Base-by-base conservation (phyloP, 495 filamentous ascomycete species). In the Peziza echinospora region DNA sequence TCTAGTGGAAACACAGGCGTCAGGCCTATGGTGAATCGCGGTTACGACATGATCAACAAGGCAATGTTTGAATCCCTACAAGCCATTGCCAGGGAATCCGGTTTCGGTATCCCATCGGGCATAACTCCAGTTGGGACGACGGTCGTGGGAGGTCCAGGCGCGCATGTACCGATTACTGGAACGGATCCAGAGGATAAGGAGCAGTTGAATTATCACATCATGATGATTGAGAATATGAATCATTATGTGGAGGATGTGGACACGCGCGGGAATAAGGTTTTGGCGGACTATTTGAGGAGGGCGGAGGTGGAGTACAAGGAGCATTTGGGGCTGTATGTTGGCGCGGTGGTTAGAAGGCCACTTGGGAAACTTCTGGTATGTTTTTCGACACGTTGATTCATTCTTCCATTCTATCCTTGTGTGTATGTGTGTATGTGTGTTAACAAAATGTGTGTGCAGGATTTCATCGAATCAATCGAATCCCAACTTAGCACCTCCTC, bases 201-300 rank as follows among this genome's bases (percentile, higher is more conserved):
- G 58, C 77, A 81, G 13, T 70, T 96, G 19, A 94, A 96, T 60
- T 92, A 92, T 64, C 85, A 94, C 60, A 93, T 96, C 54, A 71
- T 93, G 43, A 71, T 96, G 25, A 94, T 96, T 49, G 87, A 96
- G 61, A 96, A 96, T 59, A 93, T 94, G 87, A 89, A 93, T 59
- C 85, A 93, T 60, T 93, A 87, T 61, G 66, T 86, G 8, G 85
- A 94, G 54, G 87, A 94, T 59, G 77, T 92, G 8, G 80, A 89
- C 51, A 67, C 77, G n/a, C 71, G 75, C 30, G 65, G 66, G 16
- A 75, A 86, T 46, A 69, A 77, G 1, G 74, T 92, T 11, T 68
- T 96, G 5, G 74, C 78, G 49, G 76, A 81, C 49, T 93, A 85
- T 82, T 73, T 71, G 54, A 72, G 75, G 44, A 74, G 75, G 24